Evolutionary conservation across 2,329 filamentous ascomycete species (phyloP).

Genomic region (Colletotrichum sidae): DNA sequence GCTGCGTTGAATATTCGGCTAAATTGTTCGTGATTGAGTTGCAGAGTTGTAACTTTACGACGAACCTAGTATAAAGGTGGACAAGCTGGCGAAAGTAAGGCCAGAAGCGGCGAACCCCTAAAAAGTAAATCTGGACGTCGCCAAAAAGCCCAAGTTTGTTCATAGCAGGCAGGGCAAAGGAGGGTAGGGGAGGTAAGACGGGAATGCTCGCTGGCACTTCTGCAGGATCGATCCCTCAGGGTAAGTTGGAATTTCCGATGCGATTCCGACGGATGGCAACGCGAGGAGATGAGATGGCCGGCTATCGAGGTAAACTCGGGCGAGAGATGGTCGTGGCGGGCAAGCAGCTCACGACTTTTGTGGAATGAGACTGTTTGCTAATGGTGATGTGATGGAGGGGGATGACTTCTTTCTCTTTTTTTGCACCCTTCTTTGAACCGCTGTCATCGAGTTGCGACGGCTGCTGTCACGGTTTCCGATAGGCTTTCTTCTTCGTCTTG

Average conservation of each 20-base stretch:
- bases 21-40: too few species aligned
- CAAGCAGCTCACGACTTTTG: not conserved
- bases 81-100: too few species aligned
- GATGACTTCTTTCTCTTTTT: not conserved
- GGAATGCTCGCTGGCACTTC: not conserved
- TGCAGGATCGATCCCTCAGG: constrained; percentile 10
- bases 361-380: too few species aligned
- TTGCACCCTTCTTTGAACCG: too few species aligned
- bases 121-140: constrained; percentile 8
- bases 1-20: too few species aligned
- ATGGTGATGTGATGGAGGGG: not conserved
- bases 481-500: too few species aligned
- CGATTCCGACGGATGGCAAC: not conserved
- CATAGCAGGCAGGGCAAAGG: not conserved
- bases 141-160: constrained; percentile 14
- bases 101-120: not conserved
- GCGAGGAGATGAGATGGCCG: constrained; percentile 24
- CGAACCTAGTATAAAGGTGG: not conserved
- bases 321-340: constrained; percentile 23
- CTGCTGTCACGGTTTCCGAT: too few species aligned
- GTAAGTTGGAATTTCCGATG: constrained; percentile 5
- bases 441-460: too few species aligned
- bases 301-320: constrained; percentile 26
- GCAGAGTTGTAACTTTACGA: constrained; percentile 11
- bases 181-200: not conserved